Evolutionary conservation across 2,329 filamentous ascomycete genomes (phyloP).

Genomic region (Paraconiothyrium brasiliense): DNA sequence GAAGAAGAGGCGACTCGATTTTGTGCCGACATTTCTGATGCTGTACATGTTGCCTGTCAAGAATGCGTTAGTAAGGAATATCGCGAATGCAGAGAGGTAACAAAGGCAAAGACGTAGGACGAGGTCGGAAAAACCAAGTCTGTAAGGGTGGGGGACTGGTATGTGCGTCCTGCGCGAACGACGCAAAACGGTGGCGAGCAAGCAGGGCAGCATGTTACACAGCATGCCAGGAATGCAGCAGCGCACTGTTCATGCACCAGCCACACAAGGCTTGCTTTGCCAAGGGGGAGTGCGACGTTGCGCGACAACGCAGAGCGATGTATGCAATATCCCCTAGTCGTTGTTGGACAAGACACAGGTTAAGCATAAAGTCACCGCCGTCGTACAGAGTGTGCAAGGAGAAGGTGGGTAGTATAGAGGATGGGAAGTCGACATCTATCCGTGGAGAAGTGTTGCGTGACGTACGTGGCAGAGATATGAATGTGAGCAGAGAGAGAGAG

Average conservation of each 20-base stretch:
- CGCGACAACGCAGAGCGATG: conserved; percentile 23
- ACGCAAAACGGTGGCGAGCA: conserved; percentile 23
- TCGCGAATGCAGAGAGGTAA: conserved; percentile 11
- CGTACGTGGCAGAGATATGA: conserved; percentile 18
- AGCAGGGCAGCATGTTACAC: conserved; percentile 35
- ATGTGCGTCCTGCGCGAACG: conserved; percentile 26
- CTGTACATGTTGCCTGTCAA: conserved; percentile 87
- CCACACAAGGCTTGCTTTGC: conserved; percentile 36
- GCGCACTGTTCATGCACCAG: conserved; percentile 22
- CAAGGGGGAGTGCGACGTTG: conserved; percentile 33
- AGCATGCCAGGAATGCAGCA: conserved; percentile 32
- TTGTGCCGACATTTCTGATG: conserved; percentile 81
- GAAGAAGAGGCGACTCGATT: conserved; percentile 85
- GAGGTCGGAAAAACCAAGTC: conserved; percentile 24
- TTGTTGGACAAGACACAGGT: conserved; percentile 23
- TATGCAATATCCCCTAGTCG: conserved; percentile 29
- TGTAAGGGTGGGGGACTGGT: background rate
- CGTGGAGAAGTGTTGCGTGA: conserved; percentile 5
- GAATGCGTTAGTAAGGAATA: conserved; percentile 20
- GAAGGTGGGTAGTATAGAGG: background rate
- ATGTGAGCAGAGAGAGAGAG: conserved; percentile 16
- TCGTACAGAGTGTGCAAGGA: conserved; percentile 33
- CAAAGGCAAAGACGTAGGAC: background rate
- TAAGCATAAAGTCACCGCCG: conserved; percentile 41
- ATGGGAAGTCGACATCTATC: background rate